Evolutionary conservation across 1,284 basidiomycete species (phyloP).

Genomic region (Cutaneotrichosporon mucoides): DNA sequence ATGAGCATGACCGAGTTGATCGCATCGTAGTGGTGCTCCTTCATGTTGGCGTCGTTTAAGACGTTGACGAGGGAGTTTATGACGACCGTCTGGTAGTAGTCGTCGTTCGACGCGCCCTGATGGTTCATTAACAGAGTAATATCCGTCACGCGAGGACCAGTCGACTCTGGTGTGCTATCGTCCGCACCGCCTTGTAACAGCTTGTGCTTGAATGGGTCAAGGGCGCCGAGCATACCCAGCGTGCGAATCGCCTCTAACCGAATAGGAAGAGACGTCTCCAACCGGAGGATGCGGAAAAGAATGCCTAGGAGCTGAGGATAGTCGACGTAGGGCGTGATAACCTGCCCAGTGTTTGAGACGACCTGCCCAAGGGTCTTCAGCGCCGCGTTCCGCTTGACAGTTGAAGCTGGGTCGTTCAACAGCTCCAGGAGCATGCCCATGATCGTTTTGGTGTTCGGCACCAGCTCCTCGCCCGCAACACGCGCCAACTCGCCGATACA

Average conservation of each 20-base stretch:
- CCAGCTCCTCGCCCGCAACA: constrained; percentile 89
- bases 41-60: constrained; percentile 81
- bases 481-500: constrained; percentile 91
- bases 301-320: constrained; percentile 84
- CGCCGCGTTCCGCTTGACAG: constrained; percentile 82
- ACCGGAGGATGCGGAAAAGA: constrained; percentile 79
- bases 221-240: constrained; percentile 92
- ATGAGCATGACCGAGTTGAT: constrained; percentile 99
- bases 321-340: constrained; percentile 84
- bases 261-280: constrained; percentile 71
- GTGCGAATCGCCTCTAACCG: constrained; percentile 87
- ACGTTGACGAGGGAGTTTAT: constrained; percentile 85
- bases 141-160: constrained; percentile 54
- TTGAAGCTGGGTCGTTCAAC: constrained; percentile 75
- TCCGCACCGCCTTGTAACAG: constrained; percentile 70
- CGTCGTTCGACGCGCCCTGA: constrained; percentile 67
- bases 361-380: constrained; percentile 91
- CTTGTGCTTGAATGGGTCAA: constrained; percentile 94
- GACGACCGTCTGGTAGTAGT: constrained; percentile 97
- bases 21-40: constrained; percentile 81
- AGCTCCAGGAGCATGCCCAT: constrained; percentile 87
- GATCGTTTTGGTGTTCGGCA: constrained; percentile 75
- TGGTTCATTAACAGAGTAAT: constrained; percentile 57
- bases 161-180: constrained; percentile 58
- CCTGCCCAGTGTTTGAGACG: constrained; percentile 92